Evolutionary conservation across 208 protist genomes (phyloP), one percentile per base, ranked within the genome.

Genomic region (Leishmania major): DNA sequence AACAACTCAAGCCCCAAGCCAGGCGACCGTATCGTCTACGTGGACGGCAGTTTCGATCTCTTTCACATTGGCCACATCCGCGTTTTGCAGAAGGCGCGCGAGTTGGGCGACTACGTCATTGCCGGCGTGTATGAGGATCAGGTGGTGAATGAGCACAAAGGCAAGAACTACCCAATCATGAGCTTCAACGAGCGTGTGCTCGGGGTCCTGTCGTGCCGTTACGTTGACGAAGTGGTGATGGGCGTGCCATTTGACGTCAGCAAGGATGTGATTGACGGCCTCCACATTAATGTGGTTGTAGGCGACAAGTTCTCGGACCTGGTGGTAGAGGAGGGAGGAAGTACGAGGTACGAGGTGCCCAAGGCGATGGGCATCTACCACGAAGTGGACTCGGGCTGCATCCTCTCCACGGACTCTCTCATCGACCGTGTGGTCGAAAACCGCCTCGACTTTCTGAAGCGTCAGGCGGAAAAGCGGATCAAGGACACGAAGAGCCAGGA

Each of bases 171-270:
- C 84, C 99, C 99, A 35, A 99, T 99, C 83, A 99, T 99, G 98
- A 99, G 98, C 86, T 84, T 99, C 28, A 99, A 99, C 62, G 99
- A 99, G 90, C 94, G 99, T 77, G 94, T 98, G 28, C 90, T 99
- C 0, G 92, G 93, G 77, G 97, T 99, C 59, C 89, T 99, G 5
- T 96, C 98, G 10, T 99, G 98, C 87, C 87, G 93, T 57, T 99
- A 99, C 84, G 99, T 99, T 0, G 99, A 99, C 85, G 98, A 99
- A 84, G 99, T 99, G 10, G 89, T 99, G 40, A 98, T 99, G 85
- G 98, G 99, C n/a, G 98, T 99, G 49, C 99, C 99, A 1, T 95
- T 95, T 60, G 81, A 89, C 25, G 88, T 99, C 5, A 97, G 95
- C 19, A 92, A 97, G 73, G 97, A 98, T 62, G 76, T 99, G 10